phyloP scores from a whole-genome alignment of 176 grass and related monocot genomes.

The Aegilops speltoides region DNA sequence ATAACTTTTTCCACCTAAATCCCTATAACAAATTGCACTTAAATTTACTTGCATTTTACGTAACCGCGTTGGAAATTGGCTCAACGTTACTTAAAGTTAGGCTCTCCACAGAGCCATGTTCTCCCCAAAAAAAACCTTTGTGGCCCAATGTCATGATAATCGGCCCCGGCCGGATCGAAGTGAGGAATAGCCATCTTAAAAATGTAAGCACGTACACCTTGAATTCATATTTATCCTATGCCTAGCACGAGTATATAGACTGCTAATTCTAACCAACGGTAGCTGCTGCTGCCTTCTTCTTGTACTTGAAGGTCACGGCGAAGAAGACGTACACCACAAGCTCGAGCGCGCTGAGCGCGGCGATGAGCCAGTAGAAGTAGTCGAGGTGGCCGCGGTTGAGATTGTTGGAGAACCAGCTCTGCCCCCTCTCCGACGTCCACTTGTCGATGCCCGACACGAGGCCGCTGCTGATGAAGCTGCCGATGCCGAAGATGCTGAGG shows the following conservation, averaged over 20 bases:
- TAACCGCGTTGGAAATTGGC: too few relatives aligned
- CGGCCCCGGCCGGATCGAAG: background rate
- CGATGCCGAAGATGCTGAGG: constrained; percentile 48
- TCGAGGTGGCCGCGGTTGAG: constrained; percentile 48
- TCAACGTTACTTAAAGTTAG: too few relatives aligned
- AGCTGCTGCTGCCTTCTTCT: constrained; percentile 6
- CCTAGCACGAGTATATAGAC: background rate
- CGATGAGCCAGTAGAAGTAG: constrained; percentile 57
- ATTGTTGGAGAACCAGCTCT: constrained; percentile 54
- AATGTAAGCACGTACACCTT: background rate
- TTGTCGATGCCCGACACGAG: constrained; percentile 33
- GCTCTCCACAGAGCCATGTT: too few relatives aligned
- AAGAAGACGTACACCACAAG: constrained; percentile 42
- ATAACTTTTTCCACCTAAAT: too few relatives aligned
- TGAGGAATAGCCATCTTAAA: too few relatives aligned
- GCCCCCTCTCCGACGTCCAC: constrained; percentile 11
- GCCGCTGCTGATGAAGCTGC: constrained; percentile 47
- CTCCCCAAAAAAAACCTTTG: too few relatives aligned
- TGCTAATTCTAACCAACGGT: background rate
- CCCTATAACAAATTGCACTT: too few relatives aligned
- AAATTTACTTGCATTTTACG: too few relatives aligned
- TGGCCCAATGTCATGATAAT: too few relatives aligned
- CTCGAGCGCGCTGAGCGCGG: constrained; percentile 41
- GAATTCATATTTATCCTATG: background rate
- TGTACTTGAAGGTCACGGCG: constrained; percentile 38